phyloP scores from a whole-genome alignment of 2,329 filamentous ascomycete species.

The Fusarium caatingaense region DNA sequence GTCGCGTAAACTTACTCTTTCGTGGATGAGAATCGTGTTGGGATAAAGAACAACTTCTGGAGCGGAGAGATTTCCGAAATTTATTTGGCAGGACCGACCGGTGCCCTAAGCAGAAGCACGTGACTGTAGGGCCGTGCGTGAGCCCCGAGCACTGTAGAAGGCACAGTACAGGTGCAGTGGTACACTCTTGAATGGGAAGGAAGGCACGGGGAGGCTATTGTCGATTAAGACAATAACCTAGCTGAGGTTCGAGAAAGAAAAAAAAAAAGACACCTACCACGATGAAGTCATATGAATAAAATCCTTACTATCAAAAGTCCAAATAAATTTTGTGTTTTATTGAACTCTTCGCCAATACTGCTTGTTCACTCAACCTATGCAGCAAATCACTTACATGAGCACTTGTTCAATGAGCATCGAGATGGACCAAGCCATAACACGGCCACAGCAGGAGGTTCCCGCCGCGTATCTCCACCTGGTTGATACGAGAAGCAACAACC shows the following conservation, averaged over 20 bases:
- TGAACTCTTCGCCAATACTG: conserved; percentile 10
- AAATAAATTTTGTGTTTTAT: not conserved
- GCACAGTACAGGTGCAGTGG: not conserved
- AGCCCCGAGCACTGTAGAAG: accelerated
- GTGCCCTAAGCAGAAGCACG: not conserved
- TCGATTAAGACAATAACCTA: conserved; percentile 4
- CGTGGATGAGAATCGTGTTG: conserved; percentile 60
- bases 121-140: not conserved
- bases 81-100: not conserved
- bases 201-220: conserved; percentile 22
- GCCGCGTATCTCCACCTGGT: conserved; percentile 44
- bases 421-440: conserved; percentile 35
- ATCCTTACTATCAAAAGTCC: not conserved
- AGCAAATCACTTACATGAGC: conserved; percentile 39
- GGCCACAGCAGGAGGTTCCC: conserved; percentile 30
- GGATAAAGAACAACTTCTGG: conserved; percentile 54
- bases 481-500: conserved; percentile 40
- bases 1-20: conserved; percentile 52
- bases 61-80: conserved; percentile 47
- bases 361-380: not conserved
- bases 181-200: not conserved
- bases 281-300: not conserved
- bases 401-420: conserved; percentile 4
- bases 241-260: not conserved
- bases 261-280: not conserved